Base-by-base conservation (phyloP, 768 basidiomycete genomes). In the Tricholomella constricta region DNA sequence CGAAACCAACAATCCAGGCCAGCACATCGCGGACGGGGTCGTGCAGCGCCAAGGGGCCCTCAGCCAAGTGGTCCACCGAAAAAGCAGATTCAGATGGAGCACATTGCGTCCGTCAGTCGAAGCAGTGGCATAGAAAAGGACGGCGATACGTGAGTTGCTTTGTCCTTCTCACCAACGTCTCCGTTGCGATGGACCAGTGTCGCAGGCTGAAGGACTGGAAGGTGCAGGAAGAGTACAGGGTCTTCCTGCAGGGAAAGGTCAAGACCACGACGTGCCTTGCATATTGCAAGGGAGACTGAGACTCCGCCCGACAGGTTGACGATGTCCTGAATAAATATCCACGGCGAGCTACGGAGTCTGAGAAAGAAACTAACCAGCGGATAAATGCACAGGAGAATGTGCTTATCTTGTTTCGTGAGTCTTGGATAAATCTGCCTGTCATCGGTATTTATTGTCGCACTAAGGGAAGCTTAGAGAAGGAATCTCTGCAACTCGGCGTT, bases 381-480 rank as follows among this genome's bases (percentile, higher is more conserved):
- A 62, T 77, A 31, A 82, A 89, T 37, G 73, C 73, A 7, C 83
- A 87, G 63, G 82, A 84, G 52, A 91, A 90, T 59, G 67, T 89
- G 9, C 69, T 89, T 25, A 89, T 91, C 29, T 62, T 87, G n/a
- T 84, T 90, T 59, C 79, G 89, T 90, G 57, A 66, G 86, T 73
- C 15, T 14, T 32, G 22, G 41, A 12, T 14, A 37, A 1, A 36
- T 55, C 49, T 25, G 40, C 52, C 46, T 31, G 19, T 3, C 20
- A 15, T 27, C 26, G 23, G 10, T 36, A 45, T 25, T 48, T 20
- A 55, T 31, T 47, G 23, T 17, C 23, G 31, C 22, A 12, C 50
- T 1, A 51, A 91, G 89, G 89, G 37, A 91, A 91, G 64, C 72
- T 91, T 6, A 77, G 89, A 45, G 89, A 91, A 68, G 89, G 89